Conservation (phyloP, 139 green algal species). For the Coelastrella sp. region DNA sequence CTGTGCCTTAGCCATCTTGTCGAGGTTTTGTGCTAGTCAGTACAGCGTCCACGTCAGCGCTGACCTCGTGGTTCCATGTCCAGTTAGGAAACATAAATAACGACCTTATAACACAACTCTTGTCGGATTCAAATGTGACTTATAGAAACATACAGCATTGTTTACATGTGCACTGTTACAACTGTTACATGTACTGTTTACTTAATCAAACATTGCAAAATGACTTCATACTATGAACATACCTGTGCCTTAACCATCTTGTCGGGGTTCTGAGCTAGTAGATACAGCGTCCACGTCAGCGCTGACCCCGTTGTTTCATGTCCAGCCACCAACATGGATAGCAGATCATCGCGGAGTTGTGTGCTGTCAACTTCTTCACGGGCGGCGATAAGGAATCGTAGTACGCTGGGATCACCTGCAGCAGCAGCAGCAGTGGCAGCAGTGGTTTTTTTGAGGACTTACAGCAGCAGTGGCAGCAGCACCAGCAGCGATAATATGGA, state of each 20-base stretch:
- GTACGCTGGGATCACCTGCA: conserved; percentile 90
- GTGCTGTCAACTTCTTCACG: conserved; percentile 90
- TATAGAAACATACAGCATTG: no score
- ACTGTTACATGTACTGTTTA: no score
- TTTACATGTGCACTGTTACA: no score
- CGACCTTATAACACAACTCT: no score
- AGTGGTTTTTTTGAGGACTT: neutral
- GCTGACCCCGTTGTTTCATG: conserved; percentile 98
- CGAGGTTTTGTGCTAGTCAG: conserved; percentile 90
- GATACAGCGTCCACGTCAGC: conserved; percentile 98
- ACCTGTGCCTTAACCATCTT: conserved; percentile 85
- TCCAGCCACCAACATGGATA: conserved; percentile 98
- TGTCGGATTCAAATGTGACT: no score
- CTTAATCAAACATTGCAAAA: no score
- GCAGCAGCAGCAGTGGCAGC: conserved; percentile 54
- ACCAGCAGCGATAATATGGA: conserved; percentile 84
- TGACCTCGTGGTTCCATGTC: conserved; percentile 97
- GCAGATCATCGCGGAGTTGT: conserved; percentile 98
- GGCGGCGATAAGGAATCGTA: conserved; percentile 96
- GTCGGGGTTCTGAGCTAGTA: conserved; percentile 91
- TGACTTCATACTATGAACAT: no score
- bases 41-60: conserved; percentile 99
- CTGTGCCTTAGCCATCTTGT: conserved; percentile 84
- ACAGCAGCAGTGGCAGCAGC: neutral
- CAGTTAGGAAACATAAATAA: no score